A percentile compares a stretch with the other conserved stretches of the same genome.
Conservation (phyloP, 306 rosid species). For the Myrica gale region DNA sequence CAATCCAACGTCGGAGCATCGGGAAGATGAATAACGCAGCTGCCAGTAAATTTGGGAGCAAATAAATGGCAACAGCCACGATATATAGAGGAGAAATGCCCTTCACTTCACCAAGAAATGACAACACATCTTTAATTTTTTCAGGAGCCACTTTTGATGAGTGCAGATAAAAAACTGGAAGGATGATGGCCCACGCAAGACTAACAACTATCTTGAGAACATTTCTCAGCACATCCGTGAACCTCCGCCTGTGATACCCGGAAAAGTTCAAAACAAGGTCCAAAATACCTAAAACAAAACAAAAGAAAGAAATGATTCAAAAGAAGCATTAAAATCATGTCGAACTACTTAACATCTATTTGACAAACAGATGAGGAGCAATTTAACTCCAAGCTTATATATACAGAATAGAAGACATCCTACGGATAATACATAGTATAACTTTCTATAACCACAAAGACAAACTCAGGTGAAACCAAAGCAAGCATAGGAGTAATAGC, state of each 20-base stretch:
- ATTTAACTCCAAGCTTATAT: neutral
- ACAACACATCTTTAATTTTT: slow-evolving; percentile 37
- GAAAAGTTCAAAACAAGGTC: slow-evolving; percentile 82
- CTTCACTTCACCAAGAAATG: slow-evolving; percentile 47
- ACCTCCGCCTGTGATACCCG: slow-evolving; percentile 83
- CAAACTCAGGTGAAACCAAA: neutral
- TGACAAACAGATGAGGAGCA: slow-evolving; percentile 5
- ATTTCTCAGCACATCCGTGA: slow-evolving; percentile 68
- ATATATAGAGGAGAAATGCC: slow-evolving; percentile 75
- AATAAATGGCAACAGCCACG: slow-evolving; percentile 68
- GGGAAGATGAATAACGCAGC: slow-evolving; percentile 78
- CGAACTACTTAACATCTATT: neutral
- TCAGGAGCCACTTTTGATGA: slow-evolving; percentile 42
- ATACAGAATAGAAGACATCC: neutral
- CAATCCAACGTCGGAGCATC: slow-evolving; percentile 97
- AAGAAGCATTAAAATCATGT: neutral
- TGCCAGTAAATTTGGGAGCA: slow-evolving; percentile 79
- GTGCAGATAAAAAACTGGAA: slow-evolving; percentile 69
- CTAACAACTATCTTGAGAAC: slow-evolving; percentile 75
- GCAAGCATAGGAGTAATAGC: neutral
- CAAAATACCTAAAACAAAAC: slow-evolving; percentile 63
- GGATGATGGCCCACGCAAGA: slow-evolving; percentile 74
- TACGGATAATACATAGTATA: neutral
- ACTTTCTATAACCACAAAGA: neutral
- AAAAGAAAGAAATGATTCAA: slow-evolving; percentile 15